Evolutionary conservation across 495 filamentous ascomycete genomes (phyloP).

Genomic region (Tuber melanosporum): DNA sequence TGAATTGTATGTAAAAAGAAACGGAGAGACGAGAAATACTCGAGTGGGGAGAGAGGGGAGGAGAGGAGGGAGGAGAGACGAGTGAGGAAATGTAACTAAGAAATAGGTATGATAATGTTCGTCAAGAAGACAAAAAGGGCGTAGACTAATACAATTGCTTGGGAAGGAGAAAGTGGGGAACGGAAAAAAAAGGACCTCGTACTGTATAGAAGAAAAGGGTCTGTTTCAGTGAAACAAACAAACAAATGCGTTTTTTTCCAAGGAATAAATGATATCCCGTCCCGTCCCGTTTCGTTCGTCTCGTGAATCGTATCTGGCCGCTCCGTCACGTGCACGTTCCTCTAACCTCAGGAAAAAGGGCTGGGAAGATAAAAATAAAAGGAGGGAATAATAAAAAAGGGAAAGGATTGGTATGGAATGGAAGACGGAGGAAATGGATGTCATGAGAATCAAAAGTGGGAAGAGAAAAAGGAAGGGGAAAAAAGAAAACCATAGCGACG

Average conservation of each 20-base stretch:
- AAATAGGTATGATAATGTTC: not conserved
- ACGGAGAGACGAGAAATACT: not conserved
- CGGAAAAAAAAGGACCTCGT: slow-evolving; percentile 6
- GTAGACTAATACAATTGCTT: slow-evolving; percentile 34
- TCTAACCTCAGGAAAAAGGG: slow-evolving; percentile 23
- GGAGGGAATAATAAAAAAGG: slow-evolving; percentile 18
- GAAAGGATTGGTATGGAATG: slow-evolving; percentile 14
- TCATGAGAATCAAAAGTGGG: slow-evolving; percentile 15
- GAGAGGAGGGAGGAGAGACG: not conserved
- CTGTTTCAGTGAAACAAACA: not conserved
- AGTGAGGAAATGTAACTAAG: not conserved
- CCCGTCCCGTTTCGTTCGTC: slow-evolving; percentile 14
- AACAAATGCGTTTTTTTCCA: slow-evolving; percentile 1
- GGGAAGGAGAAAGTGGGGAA: slow-evolving; percentile 28
- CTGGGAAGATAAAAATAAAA: slow-evolving; percentile 19
- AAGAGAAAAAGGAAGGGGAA: slow-evolving; percentile 19
- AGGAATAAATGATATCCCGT: slow-evolving; percentile 19
- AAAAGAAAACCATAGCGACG: slow-evolving; percentile 29
- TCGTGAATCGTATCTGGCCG: slow-evolving; percentile 13
- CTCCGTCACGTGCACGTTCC: slow-evolving; percentile 22
- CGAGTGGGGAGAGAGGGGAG: not conserved
- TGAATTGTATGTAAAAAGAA: not conserved
- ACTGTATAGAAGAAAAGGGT: not conserved
- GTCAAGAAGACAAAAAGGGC: not conserved
- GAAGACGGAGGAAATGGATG: not conserved